These are phyloP conservation scores for Diaporthe humulicola DNA, from an alignment of 2,329 filamentous ascomycete species.

Conservation along the genomic window DNA sequence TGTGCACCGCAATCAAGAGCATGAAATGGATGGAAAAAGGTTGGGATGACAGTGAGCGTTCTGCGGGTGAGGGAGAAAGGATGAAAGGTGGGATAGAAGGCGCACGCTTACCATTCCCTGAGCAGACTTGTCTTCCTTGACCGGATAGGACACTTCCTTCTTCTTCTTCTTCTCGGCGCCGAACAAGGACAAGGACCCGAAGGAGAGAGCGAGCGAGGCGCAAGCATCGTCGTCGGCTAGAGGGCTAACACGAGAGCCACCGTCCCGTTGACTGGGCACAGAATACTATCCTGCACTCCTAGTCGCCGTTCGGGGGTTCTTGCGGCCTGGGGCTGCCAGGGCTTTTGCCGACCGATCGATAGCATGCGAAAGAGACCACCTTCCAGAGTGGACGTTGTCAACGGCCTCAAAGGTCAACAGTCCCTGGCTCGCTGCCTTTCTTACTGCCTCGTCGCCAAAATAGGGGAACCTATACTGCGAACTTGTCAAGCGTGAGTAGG, in stretches of 20 bases:
- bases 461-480: slow-evolving; percentile 10
- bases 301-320: background rate
- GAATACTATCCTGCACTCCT: slow-evolving; percentile 12
- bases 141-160: background rate
- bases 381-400: slow-evolving; percentile 13
- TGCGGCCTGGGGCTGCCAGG: slow-evolving; percentile 17
- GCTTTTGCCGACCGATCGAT: slow-evolving; percentile 27
- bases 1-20: background rate
- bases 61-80: background rate
- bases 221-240: slow-evolving; percentile 3
- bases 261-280: background rate
- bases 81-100: background rate
- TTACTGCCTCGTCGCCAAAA: background rate
- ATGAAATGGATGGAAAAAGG: background rate
- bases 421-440: background rate
- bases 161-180: slow-evolving; percentile 14
- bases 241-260: slow-evolving; percentile 15
- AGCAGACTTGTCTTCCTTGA: background rate
- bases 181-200: background rate
- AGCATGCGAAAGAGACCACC: background rate
- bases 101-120: background rate
- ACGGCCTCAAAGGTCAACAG: background rate
- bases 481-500: slow-evolving; percentile 5
- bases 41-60: background rate
- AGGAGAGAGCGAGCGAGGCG: background rate